These are phyloP conservation scores for Venturia asperata DNA, from an alignment of 2,329 filamentous ascomycete species.

Conservation along the genomic window DNA sequence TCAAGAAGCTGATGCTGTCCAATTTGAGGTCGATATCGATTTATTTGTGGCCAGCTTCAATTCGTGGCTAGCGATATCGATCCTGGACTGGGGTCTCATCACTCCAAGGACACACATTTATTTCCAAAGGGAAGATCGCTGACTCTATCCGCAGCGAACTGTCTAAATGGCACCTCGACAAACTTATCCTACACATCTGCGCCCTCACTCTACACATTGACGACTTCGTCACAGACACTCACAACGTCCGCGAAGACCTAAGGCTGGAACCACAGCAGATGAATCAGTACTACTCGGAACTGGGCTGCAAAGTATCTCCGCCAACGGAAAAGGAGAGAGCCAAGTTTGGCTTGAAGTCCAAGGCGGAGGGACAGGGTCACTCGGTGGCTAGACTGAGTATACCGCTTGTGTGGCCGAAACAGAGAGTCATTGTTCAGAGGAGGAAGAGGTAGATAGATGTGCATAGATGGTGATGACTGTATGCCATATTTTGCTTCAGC, in stretches of 20 bases:
- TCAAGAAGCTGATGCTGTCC: not conserved
- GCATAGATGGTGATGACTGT: not conserved
- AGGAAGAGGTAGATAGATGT: constrained; percentile 10
- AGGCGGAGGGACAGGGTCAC: constrained; percentile 53
- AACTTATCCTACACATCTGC: constrained; percentile 66
- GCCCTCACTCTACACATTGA: constrained; percentile 65
- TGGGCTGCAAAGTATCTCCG: constrained; percentile 57
- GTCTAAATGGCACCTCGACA: constrained; percentile 63
- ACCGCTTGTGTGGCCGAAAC: constrained; percentile 76
- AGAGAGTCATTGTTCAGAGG: constrained; percentile 22
- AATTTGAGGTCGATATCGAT: not conserved
- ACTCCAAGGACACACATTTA: not conserved
- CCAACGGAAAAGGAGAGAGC: constrained; percentile 42
- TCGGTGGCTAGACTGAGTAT: constrained; percentile 64
- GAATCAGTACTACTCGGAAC: constrained; percentile 64
- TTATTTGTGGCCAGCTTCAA: not conserved
- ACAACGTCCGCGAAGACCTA: constrained; percentile 63
- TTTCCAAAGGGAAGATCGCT: constrained; percentile 11
- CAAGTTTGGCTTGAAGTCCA: constrained; percentile 53
- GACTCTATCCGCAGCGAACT: constrained; percentile 39
- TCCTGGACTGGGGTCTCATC: no score
- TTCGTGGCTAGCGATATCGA: not conserved
- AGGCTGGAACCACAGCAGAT: constrained; percentile 63
- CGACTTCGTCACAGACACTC: constrained; percentile 64
- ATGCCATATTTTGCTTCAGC: not conserved